Base-by-base conservation (phyloP, 2,329 filamentous ascomycete genomes). In the Pseudogymnoascus sp. region DNA sequence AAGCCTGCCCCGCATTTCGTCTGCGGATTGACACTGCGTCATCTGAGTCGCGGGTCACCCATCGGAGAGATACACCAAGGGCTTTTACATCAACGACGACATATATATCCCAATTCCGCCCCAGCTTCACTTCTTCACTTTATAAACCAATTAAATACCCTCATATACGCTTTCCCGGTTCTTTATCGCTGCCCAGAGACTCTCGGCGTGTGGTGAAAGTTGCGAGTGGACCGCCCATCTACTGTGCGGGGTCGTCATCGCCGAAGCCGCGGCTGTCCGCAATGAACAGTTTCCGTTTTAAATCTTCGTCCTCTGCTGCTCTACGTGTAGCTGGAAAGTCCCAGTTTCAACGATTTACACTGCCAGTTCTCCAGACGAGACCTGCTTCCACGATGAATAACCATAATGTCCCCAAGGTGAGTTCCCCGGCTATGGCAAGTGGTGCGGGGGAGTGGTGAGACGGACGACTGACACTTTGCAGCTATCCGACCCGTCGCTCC, bases 401-500 rank as follows among this genome's bases (percentile, higher is more conserved):
- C 35, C 62, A 63, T 37, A 46, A 28, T 61, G 59, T 63, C 24
- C 62, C 62, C 14, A 63, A 63, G 38, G 56, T 63, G 22, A 24
- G 40, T 40, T 22, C n/a, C 24, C n/a, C n/a, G 19, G 22, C 12
- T 61, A 41, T 37, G 38, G 22, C 12, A 28, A 16, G 60, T 3
- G 19, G 22, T 56, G 46, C 46, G 26, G 46, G 46, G 28, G 12
- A 56, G n/a, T 56, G 46, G 46, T 6, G n/a, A 56, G 46, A 10
- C 41, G 10, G 11, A 60, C 5, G 22, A 60, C 53, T 60, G 11
- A 60, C 41, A 10, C 6, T 40, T 31, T 22, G 14, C 59, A 92
- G 88, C 84, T 93, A 71, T 90, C 87, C 72, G 90, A 93, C 70
- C 84, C 85, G 37, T 90, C 89, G 24, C 84, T 99, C 65, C 84